Conservation (phyloP, 306 rosid genomes). For the Cicer bijugum region DNA sequence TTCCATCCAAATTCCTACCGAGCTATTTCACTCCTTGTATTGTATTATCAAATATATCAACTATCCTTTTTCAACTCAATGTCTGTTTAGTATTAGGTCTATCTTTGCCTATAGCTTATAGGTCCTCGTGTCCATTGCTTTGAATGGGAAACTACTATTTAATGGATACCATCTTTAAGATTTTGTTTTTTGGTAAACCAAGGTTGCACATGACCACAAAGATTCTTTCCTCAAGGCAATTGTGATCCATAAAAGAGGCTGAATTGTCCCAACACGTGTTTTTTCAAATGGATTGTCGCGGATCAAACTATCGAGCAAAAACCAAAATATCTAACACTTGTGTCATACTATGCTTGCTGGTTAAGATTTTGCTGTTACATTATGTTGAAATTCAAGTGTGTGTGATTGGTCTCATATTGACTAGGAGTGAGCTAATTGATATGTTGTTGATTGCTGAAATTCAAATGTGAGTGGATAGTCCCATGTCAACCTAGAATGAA, state of each 20-base stretch:
- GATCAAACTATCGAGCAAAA: not conserved
- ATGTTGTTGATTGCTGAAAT: no score
- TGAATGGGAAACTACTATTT: conserved; percentile 28
- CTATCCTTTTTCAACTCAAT: conserved; percentile 12
- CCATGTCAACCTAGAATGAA: no score
- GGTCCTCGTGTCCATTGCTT: conserved; percentile 6
- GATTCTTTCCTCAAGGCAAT: not conserved
- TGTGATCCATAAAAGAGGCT: not conserved
- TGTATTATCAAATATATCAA: not conserved
- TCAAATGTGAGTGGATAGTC: no score
- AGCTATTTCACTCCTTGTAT: not conserved
- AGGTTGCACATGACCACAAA: not conserved
- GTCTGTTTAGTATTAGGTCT: conserved; percentile 1
- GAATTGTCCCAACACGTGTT: no score
- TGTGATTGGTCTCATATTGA: no score
- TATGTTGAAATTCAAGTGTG: no score
- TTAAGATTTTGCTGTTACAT: not conserved
- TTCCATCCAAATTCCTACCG: not conserved
- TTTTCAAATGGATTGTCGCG: no score
- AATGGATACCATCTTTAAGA: conserved; percentile 3
- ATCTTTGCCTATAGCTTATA: not conserved
- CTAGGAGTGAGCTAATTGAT: no score
- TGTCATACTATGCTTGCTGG: not conserved
- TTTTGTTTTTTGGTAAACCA: conserved; percentile 22
- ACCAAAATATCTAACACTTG: not conserved